Percentiles rank a stretch among this genome's conserved stretches.
Evolutionary conservation across 495 filamentous ascomycete species (phyloP).

Genomic region (Aspergillus biplanus): DNA sequence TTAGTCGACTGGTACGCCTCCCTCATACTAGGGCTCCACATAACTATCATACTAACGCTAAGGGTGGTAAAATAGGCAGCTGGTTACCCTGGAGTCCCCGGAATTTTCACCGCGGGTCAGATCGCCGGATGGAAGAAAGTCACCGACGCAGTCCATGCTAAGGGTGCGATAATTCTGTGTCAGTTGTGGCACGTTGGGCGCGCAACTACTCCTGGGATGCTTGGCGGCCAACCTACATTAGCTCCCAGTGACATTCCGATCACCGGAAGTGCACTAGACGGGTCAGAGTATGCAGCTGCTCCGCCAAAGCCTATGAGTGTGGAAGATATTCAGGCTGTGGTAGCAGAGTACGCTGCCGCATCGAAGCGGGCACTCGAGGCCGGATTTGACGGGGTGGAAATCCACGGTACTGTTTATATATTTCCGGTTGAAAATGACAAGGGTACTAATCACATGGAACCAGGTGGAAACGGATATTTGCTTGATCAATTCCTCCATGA

Average conservation of each 20-base stretch:
- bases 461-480: slow-evolving; percentile 57
- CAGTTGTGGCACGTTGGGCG: slow-evolving; percentile 59
- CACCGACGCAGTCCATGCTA: slow-evolving; percentile 55
- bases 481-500: slow-evolving; percentile 58
- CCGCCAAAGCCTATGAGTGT: slow-evolving; percentile 47
- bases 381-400: slow-evolving; percentile 63
- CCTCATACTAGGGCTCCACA: neutral
- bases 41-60: neutral
- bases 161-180: slow-evolving; percentile 53
- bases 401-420: slow-evolving; percentile 47
- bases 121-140: slow-evolving; percentile 53
- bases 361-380: slow-evolving; percentile 63
- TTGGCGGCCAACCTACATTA: slow-evolving; percentile 28
- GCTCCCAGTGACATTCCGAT: slow-evolving; percentile 33
- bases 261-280: slow-evolving; percentile 32
- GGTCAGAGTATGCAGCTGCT: slow-evolving; percentile 31
- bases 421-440: neutral
- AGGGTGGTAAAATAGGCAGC: slow-evolving; percentile 26
- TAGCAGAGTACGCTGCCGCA: slow-evolving; percentile 57
- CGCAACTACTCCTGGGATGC: slow-evolving; percentile 42
- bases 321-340: slow-evolving; percentile 44
- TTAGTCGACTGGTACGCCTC: slow-evolving; percentile 24
- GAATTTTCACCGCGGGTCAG: slow-evolving; percentile 50
- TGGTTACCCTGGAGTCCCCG: slow-evolving; percentile 50
- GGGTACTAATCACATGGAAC: neutral